Evolutionary conservation across 2,329 filamentous ascomycete species (phyloP), one percentile per base, ranked within the genome.

Genomic region (Karstenula rhodostoma): DNA sequence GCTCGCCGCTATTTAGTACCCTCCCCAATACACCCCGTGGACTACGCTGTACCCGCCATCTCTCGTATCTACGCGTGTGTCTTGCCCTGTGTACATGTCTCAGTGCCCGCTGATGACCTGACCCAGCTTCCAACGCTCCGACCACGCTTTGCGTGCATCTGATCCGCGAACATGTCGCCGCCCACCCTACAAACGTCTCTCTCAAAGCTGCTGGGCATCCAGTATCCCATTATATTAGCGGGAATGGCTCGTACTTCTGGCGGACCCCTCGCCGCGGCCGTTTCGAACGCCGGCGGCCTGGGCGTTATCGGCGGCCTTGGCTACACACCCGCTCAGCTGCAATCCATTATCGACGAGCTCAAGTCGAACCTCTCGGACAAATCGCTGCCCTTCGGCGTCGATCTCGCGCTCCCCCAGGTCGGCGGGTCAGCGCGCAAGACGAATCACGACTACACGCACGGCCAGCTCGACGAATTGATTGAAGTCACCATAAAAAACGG

Each of bases 391-490:
- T 97, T 97, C 76, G 94, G 94, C 67, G 88, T 97, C 33, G 94
- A 98, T 77, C 88, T 98, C 1, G 94, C 94, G 0, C 86, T 98
- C 13, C 94, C 94, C 0, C 93, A 97, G 80, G 84, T 97, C 57
- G 94, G 94, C 58, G 93, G 90, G 43, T 84, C 81, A 35, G 94
- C 94, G 7, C 88, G 94, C 66, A 91, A 91, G 78, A 97, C 94
- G 3, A 98, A 97, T 80, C 92, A 97, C 80, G 94, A 97, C 79
- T 98, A 98, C 82, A 97, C 94, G 0, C 86, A 90, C 67, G 94
- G 94, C 44, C 90, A 93, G 77, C 86, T 97, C 17, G 91, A 96
- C 75, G 90, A 96, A 77, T 84, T 97, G 35, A 90, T 97, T 66
- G 90, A 93, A 69, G 92, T 97, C 46, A 92, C 90, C 3, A 92